phyloP scores from a whole-genome alignment of 2,329 filamentous ascomycete species.

The Ambrosiella beaveri region DNA sequence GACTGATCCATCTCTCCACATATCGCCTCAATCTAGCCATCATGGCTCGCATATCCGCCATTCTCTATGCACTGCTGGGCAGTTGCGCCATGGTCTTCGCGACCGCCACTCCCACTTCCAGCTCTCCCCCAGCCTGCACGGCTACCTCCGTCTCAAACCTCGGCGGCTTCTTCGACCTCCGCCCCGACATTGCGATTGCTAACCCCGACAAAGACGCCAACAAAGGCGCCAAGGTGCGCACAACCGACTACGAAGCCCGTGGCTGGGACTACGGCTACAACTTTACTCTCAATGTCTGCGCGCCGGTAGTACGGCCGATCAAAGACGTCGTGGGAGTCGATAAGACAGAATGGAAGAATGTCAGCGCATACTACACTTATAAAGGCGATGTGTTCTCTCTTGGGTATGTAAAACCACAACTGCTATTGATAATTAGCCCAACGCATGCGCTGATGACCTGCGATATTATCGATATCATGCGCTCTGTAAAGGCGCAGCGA shows the following conservation, averaged over 20 bases:
- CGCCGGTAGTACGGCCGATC: slow-evolving; percentile 50
- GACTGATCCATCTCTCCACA: background rate
- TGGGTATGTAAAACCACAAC: slow-evolving; percentile 35
- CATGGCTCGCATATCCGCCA: slow-evolving; percentile 7
- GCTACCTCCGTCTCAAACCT: slow-evolving; percentile 36
- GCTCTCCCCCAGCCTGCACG: slow-evolving; percentile 33
- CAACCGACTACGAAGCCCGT: slow-evolving; percentile 42
- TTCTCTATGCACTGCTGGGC: slow-evolving; percentile 15
- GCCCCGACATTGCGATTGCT: slow-evolving; percentile 32
- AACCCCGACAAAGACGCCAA: slow-evolving; percentile 15
- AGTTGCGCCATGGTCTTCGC: slow-evolving; percentile 16
- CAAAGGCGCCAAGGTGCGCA: slow-evolving; percentile 24
- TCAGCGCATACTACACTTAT: slow-evolving; percentile 60
- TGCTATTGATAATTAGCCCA: too few species aligned
- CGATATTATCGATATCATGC: background rate
- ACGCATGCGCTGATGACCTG: background rate
- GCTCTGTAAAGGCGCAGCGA: background rate
- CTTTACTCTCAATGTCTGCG: slow-evolving; percentile 73
- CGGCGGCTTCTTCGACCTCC: slow-evolving; percentile 42
- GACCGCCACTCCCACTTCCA: slow-evolving; percentile 19
- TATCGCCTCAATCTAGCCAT: background rate
- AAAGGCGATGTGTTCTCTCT: slow-evolving; percentile 55
- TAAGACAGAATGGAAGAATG: slow-evolving; percentile 46
- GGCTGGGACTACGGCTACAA: slow-evolving; percentile 66
- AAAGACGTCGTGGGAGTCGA: slow-evolving; percentile 47